These are phyloP conservation scores for Cladosporium sphaerospermum DNA, from an alignment of 2,329 filamentous ascomycete species.

Conservation along the genomic window DNA sequence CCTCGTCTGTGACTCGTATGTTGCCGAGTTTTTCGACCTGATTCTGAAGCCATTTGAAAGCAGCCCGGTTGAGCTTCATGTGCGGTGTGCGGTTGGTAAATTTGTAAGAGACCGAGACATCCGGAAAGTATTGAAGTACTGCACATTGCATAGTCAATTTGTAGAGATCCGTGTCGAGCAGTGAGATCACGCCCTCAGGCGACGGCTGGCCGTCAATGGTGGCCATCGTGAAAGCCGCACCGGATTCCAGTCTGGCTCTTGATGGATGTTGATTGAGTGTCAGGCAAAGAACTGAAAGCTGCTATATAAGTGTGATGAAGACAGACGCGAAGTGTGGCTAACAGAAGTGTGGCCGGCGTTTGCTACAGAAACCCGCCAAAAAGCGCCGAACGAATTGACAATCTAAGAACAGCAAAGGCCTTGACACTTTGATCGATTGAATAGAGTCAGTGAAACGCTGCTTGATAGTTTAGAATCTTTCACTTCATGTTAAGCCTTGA, in stretches of 20 bases:
- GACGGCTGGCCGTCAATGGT: constrained; percentile 7
- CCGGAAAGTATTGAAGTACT: constrained; percentile 83
- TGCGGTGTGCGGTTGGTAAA: constrained; percentile 94
- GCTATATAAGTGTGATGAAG: not conserved
- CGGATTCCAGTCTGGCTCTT: not conserved
- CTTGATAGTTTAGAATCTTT: too few relatives aligned
- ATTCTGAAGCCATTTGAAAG: constrained; percentile 75
- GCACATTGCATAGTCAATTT: constrained; percentile 99
- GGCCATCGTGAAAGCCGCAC: not conserved
- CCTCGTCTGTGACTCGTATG: constrained; percentile 70
- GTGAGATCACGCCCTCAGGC: constrained; percentile 36
- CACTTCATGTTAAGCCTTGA: too few relatives aligned
- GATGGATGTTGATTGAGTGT: not conserved
- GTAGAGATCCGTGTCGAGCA: constrained; percentile 66
- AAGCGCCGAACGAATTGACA: not conserved
- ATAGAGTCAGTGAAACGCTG: too few relatives aligned
- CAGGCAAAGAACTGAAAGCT: not conserved
- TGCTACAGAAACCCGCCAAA: not conserved
- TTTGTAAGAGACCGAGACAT: constrained; percentile 75
- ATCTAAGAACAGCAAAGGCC: not conserved
- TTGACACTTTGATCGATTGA: not conserved
- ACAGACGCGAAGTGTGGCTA: too few relatives aligned
- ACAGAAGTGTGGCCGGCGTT: not conserved
- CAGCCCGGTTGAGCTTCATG: constrained; percentile 79
- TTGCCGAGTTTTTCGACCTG: constrained; percentile 82